phyloP scores from a whole-genome alignment of 495 filamentous ascomycete genomes.

The Penicillium macrosclerotiorum region DNA sequence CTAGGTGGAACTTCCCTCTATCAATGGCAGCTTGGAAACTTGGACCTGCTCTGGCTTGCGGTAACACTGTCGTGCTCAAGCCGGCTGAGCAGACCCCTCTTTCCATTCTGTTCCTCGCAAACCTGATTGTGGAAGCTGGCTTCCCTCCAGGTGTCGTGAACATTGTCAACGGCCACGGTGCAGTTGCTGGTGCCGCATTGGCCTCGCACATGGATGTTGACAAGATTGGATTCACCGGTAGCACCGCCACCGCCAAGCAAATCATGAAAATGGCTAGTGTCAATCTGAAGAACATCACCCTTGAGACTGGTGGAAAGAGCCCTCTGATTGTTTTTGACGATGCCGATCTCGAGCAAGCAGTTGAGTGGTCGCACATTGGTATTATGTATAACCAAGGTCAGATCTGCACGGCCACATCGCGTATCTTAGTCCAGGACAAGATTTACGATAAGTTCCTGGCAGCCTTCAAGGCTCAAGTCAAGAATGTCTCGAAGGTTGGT shows the following conservation, averaged over 20 bases:
- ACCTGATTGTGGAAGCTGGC: constrained; percentile 78
- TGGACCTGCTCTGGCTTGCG: constrained; percentile 47
- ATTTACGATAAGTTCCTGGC: constrained; percentile 85
- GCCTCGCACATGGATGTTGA: constrained; percentile 73
- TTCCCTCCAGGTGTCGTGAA: constrained; percentile 90
- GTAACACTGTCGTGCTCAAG: constrained; percentile 84
- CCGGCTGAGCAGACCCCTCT: constrained; percentile 90
- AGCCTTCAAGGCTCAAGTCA: constrained; percentile 70
- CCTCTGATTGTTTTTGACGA: constrained; percentile 83
- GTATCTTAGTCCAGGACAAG: constrained; percentile 75
- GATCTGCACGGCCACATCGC: constrained; percentile 84
- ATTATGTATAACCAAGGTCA: constrained; percentile 77
- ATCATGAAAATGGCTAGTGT: constrained; percentile 85
- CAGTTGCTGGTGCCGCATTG: constrained; percentile 71
- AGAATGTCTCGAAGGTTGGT: constrained; percentile 74
- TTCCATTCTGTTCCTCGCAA: constrained; percentile 74
- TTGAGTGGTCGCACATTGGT: constrained; percentile 78
- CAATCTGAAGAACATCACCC: constrained; percentile 39
- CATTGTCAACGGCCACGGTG: constrained; percentile 78
- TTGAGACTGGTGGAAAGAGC: constrained; percentile 88
- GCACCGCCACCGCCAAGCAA: constrained; percentile 73
- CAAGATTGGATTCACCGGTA: constrained; percentile 89
- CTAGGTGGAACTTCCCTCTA: constrained; percentile 73
- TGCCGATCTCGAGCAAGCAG: constrained; percentile 80
- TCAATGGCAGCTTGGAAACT: constrained; percentile 90